These are phyloP conservation scores for Escallonia rubra DNA, from an alignment of 129 eudicot genomes.

Conservation along the genomic window DNA sequence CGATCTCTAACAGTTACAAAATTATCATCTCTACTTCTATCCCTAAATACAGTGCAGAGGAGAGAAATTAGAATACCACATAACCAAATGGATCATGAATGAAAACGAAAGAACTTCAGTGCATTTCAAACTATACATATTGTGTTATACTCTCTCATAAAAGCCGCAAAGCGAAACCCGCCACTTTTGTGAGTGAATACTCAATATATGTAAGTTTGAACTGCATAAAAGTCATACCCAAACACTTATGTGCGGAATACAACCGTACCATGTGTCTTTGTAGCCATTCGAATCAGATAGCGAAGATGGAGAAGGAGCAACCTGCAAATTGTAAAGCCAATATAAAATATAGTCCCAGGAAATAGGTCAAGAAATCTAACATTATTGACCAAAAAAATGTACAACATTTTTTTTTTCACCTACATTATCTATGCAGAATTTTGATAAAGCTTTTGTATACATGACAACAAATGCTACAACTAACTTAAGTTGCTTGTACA, in stretches of 20 bases:
- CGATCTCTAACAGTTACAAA: conserved; percentile 11
- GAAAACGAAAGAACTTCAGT: background rate
- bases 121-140: too few relatives aligned
- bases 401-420: too few relatives aligned
- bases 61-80: background rate
- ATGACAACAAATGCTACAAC: background rate
- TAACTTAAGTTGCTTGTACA: background rate
- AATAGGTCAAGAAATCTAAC: background rate
- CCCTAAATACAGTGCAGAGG: background rate
- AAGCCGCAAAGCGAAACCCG: too few relatives aligned
- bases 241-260: background rate
- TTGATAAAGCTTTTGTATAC: background rate
- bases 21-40: conserved; percentile 15
- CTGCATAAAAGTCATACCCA: background rate
- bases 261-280: conserved; percentile 13
- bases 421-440: background rate
- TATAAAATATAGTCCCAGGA: background rate
- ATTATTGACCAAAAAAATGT: background rate
- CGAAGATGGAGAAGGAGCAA: conserved; percentile 15
- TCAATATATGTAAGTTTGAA: too few relatives aligned
- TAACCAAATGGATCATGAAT: background rate
- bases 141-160: too few relatives aligned
- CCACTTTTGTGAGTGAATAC: too few relatives aligned
- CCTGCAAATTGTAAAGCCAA: conserved; percentile 1
- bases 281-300: conserved; percentile 11